Evolutionary conservation across 75 land plant species (phyloP).

Genomic region (Azolla pinnata): DNA sequence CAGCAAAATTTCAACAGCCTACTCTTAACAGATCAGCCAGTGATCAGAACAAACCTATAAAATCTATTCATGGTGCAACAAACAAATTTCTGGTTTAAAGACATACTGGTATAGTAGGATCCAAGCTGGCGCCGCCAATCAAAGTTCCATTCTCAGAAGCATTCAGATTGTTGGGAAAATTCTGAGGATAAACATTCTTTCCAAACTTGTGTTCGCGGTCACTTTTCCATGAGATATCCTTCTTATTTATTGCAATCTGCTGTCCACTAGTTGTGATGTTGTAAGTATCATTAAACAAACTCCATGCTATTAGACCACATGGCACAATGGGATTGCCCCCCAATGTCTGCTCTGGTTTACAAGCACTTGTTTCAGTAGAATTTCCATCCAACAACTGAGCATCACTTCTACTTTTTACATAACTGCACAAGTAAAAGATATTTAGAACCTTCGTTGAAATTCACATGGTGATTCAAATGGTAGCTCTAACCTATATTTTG

Average conservation of each 20-base stretch:
- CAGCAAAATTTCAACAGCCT: background rate
- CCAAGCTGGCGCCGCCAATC: slow-evolving; percentile 41
- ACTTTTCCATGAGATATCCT: slow-evolving; percentile 69
- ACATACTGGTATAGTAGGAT: slow-evolving; percentile 24
- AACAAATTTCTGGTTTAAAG: background rate
- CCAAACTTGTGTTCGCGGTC: slow-evolving; percentile 69
- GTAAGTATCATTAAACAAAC: slow-evolving; percentile 87
- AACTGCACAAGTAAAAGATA: slow-evolving; percentile 14
- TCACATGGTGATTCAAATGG: no score
- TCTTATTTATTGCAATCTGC: slow-evolving; percentile 41
- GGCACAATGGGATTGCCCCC: slow-evolving; percentile 45
- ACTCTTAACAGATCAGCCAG: background rate
- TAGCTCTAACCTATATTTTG: no score
- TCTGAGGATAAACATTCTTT: slow-evolving; percentile 30
- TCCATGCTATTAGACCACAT: slow-evolving; percentile 93
- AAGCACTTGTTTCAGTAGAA: slow-evolving; percentile 12
- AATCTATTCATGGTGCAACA: background rate
- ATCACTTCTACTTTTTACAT: slow-evolving; percentile 56
- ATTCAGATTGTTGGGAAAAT: slow-evolving; percentile 28
- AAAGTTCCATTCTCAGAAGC: slow-evolving; percentile 14
- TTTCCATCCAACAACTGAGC: slow-evolving; percentile 14
- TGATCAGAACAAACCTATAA: background rate
- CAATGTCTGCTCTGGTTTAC: slow-evolving; percentile 29
- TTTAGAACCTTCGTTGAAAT: no score
- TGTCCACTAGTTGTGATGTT: slow-evolving; percentile 19